Percentiles rank a stretch among this genome's conserved stretches.
These are phyloP conservation scores for Hamamelis virginiana DNA, from an alignment of 164 flowering plant species.

Conservation along the genomic window DNA sequence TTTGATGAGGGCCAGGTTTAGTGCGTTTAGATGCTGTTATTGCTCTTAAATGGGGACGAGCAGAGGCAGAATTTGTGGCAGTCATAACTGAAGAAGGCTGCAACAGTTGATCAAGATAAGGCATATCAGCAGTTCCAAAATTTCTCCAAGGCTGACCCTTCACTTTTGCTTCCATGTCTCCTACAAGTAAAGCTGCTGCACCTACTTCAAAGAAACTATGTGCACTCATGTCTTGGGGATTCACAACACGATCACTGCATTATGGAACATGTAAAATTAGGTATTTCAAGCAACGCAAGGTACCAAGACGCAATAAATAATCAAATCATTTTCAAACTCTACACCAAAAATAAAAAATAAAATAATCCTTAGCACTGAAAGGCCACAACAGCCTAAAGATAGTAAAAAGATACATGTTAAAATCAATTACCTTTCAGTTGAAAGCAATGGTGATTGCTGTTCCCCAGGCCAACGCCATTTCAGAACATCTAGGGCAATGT, in stretches of 20 bases:
- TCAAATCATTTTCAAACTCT: background rate
- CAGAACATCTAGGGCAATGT: constrained; percentile 66
- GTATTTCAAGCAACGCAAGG: background rate
- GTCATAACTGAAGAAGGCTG: constrained; percentile 80
- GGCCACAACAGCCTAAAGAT: background rate
- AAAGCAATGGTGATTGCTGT: constrained; percentile 37
- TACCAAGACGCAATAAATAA: background rate
- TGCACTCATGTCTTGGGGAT: constrained; percentile 49
- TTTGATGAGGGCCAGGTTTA: constrained; percentile 66
- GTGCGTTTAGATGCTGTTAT: constrained; percentile 88
- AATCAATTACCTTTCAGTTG: constrained; percentile 52
- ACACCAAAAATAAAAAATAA: background rate
- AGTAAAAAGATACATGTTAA: background rate
- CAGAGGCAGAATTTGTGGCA: constrained; percentile 65
- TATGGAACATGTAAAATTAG: constrained; percentile 8
- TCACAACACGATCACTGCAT: constrained; percentile 56
- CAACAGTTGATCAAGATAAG: constrained; percentile 76
- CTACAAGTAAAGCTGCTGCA: constrained; percentile 93
- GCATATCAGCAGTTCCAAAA: constrained; percentile 54
- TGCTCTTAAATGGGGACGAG: constrained; percentile 81
- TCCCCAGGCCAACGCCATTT: constrained; percentile 87
- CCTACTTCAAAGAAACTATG: constrained; percentile 87
- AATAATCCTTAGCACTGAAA: background rate
- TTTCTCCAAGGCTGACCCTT: constrained; percentile 64
- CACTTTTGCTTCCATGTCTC: constrained; percentile 74